Base-by-base conservation (phyloP, 768 basidiomycete species). In the Amanita fuliginea region DNA sequence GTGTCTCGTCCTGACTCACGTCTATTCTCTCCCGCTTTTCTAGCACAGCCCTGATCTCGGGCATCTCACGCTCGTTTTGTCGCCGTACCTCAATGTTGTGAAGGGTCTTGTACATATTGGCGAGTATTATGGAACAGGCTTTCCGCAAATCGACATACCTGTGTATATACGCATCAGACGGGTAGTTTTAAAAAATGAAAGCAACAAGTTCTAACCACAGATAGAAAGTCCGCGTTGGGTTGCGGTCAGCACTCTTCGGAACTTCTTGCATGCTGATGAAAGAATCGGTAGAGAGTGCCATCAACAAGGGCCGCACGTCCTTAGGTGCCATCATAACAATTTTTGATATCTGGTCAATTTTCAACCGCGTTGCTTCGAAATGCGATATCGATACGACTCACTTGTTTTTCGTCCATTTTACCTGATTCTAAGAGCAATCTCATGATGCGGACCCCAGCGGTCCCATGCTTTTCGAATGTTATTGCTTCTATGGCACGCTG, bases 391-490 rank as follows among this genome's bases (percentile, higher is more conserved):
- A n/a, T 6, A 28, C 28, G 26, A 55, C 76, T 52, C 47, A 90
- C 94, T 66, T 92, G 89, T 61, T 94, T 92, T 66, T 96, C 95
- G 55, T 93, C 90, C 75, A 93, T 83, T 65, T 96, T 96, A 5
- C 90, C 92, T 4, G 81, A 81, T 51, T 85, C 80, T 47, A 88
- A 60, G 30, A 97, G 65, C 19, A 95, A 67, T 41, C 85, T 76
- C 47, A 97, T 63, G 40, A 97, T 83, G 47, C 94, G 74, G 4
- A 94, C 82, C 21, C 86, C 92, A 35, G 84, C 81, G 13, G 79
- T 71, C 5, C 93, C 93, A 58, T 92, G 83, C 57, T 83, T 78
- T 58, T 96, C 90, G 57, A 83, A 70, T 34, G 91, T 75, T 22
- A 90, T 76, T 7, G 82, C 77, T 58, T 94, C 91, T 40, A 95